phyloP scores from a whole-genome alignment of 176 grass and related monocot species.

The Cenchrus fungigraminus region DNA sequence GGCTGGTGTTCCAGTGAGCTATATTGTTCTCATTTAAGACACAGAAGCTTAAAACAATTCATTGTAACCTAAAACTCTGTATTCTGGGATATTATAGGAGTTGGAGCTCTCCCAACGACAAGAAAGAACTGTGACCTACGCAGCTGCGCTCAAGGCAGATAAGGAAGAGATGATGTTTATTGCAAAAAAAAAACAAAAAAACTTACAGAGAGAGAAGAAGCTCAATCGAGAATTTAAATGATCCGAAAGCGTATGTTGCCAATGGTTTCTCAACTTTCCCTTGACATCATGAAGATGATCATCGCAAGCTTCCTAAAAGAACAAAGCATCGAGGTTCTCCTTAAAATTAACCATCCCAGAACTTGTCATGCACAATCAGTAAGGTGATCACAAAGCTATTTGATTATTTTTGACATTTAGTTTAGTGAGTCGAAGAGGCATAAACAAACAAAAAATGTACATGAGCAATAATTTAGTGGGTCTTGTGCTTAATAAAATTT shows the following conservation, averaged over 20 bases:
- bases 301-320: conserved; percentile 45
- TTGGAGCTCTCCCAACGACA: neutral
- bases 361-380: neutral
- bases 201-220: conserved; percentile 81
- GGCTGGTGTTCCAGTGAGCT: no score
- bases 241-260: conserved; percentile 47
- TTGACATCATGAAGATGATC: conserved; percentile 54
- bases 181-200: neutral
- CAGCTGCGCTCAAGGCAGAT: neutral
- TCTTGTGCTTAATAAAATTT: neutral
- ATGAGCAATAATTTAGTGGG: neutral
- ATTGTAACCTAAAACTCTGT: no score
- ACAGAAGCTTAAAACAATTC: no score
- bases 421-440: conserved; percentile 5
- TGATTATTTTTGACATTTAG: neutral
- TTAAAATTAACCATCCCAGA: conserved; percentile 14
- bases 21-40: no score
- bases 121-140: neutral
- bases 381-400: conserved; percentile 13
- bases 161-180: neutral
- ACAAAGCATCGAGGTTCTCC: conserved; percentile 3
- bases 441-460: conserved; percentile 13
- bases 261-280: conserved; percentile 64
- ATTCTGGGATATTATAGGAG: no score
- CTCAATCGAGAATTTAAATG: conserved; percentile 54